phyloP scores from a whole-genome alignment of 352 stramenopile species.

The Ophiocytium majus region DNA sequence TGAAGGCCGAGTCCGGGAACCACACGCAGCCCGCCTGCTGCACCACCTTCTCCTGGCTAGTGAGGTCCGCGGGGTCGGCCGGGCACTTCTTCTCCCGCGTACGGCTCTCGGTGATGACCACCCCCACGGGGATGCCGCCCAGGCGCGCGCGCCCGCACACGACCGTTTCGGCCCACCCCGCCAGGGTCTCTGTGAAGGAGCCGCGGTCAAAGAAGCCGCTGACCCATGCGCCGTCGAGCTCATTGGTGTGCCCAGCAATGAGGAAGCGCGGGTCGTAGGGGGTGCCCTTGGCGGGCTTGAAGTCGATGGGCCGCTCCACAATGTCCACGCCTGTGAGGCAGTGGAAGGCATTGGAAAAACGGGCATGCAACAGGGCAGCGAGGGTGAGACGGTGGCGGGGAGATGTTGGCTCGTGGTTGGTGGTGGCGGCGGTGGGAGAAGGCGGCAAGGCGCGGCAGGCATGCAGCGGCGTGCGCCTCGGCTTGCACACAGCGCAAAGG shows the following conservation, averaged over 20 bases:
- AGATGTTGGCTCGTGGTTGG: too few relatives aligned
- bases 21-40: conserved; percentile 94
- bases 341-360: conserved; percentile 28
- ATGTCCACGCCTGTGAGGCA: conserved; percentile 72
- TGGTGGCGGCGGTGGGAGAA: too few relatives aligned
- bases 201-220: conserved; percentile 52
- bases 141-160: conserved; percentile 93
- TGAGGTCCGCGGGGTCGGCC: conserved; percentile 93
- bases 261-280: conserved; percentile 51
- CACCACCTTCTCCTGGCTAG: conserved; percentile 89
- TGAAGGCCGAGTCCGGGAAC: conserved; percentile 99
- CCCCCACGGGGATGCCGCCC: conserved; percentile 95
- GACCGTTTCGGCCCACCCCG: conserved; percentile 98
- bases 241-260: conserved; percentile 33
- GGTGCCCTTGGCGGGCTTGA: conserved; percentile 44
- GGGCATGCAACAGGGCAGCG: not conserved
- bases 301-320: conserved; percentile 67
- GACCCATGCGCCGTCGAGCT: conserved; percentile 43
- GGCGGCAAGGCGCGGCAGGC: too few relatives aligned
- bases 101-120: conserved; percentile 97
- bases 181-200: conserved; percentile 94
- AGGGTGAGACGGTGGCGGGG: too few relatives aligned
- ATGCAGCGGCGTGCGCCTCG: too few relatives aligned
- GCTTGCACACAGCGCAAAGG: too few relatives aligned
- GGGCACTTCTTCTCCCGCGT: conserved; percentile 93